Conservation (phyloP, 2,329 filamentous ascomycete species). For the Fusarium sp. region DNA sequence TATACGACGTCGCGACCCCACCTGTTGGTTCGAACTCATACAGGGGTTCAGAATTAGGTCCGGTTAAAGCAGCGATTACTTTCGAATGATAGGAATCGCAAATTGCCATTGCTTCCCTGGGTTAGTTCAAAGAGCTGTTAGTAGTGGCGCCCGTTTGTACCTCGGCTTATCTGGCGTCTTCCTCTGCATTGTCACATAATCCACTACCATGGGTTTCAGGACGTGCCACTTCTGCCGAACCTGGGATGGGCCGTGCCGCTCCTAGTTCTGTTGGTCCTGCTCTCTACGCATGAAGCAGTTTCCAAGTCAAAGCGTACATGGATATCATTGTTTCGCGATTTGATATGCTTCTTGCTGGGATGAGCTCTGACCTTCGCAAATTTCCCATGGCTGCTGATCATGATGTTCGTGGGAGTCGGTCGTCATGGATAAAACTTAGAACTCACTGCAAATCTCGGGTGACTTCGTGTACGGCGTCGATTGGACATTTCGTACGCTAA, state of each 20-base stretch:
- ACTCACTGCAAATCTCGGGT: too few relatives aligned
- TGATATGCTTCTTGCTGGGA: background rate
- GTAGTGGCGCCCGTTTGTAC: too few relatives aligned
- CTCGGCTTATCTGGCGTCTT: too few relatives aligned
- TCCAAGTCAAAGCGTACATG: background rate
- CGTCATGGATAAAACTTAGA: too few relatives aligned
- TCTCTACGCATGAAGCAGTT: background rate
- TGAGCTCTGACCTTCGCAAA: too few relatives aligned
- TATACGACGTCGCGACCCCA: background rate
- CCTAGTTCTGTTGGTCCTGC: background rate
- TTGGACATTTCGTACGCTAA: background rate
- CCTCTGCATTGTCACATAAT: background rate
- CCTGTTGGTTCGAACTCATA: background rate
- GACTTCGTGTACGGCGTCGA: background rate
- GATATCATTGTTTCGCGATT: background rate
- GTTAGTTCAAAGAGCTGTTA: background rate
- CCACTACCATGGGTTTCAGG: background rate
- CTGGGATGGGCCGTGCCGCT: background rate
- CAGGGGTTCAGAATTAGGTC: conserved; percentile 1
- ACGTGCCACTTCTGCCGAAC: background rate
- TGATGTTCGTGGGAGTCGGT: background rate
- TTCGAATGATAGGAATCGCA: background rate
- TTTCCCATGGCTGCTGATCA: background rate
- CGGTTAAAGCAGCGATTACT: background rate
- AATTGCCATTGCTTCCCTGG: background rate